Conservation (phyloP, 164 flowering plant species). For the Liriodendron chinense region DNA sequence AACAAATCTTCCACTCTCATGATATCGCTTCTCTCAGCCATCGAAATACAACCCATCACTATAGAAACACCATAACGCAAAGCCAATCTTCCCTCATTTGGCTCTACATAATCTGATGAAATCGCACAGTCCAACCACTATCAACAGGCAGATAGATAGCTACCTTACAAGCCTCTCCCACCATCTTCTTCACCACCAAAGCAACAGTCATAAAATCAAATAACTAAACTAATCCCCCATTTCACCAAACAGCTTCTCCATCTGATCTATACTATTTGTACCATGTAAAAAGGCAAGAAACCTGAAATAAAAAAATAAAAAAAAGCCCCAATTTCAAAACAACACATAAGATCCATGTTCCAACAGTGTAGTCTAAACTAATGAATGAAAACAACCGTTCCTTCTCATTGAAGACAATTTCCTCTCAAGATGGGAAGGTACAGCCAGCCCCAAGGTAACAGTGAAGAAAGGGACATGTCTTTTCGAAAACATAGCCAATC, state of each 20-base stretch:
- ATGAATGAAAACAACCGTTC: neutral
- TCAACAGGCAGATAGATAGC: neutral
- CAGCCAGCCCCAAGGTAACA: neutral
- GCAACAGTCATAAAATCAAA: neutral
- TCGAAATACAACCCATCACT: too few species aligned
- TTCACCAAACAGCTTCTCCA: neutral
- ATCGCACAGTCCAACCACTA: neutral
- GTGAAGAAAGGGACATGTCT: slow-evolving; percentile 1
- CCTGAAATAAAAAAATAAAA: too few species aligned
- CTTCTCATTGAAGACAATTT: neutral
- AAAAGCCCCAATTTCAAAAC: neutral
- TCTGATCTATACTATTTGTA: too few species aligned
- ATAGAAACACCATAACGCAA: too few species aligned
- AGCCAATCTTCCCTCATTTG: too few species aligned
- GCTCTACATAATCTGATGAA: neutral
- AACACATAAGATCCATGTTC: neutral
- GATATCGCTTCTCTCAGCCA: neutral
- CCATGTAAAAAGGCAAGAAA: too few species aligned
- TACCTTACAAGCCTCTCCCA: neutral
- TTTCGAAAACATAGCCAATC: neutral
- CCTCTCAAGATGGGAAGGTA: neutral
- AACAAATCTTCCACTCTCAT: neutral
- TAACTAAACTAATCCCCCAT: neutral
- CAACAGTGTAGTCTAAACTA: neutral
- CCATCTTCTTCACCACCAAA: neutral